Evolutionary conservation across 1,284 basidiomycete species (phyloP).

Genomic region (Xerocomus amazonicus): DNA sequence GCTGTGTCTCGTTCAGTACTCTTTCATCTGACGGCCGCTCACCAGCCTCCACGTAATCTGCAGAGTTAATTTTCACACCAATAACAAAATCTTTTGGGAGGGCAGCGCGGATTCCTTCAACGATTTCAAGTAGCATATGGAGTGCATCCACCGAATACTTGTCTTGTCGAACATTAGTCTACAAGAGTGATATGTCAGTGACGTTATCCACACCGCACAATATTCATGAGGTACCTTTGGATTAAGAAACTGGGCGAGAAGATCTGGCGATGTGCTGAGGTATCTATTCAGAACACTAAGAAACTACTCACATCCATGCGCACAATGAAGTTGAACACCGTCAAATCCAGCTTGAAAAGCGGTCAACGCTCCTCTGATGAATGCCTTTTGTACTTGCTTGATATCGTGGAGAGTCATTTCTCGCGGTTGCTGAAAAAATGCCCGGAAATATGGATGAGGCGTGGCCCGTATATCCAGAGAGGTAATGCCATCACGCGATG

Average conservation of each 20-base stretch:
- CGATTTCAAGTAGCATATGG: constrained; percentile 63
- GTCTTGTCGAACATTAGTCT: constrained; percentile 72
- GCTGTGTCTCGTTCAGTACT: constrained; percentile 29
- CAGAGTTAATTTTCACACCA: constrained; percentile 85
- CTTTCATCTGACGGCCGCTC: constrained; percentile 32
- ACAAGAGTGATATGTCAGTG: constrained; percentile 1
- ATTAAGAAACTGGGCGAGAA: constrained; percentile 83
- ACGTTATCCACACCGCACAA: not conserved
- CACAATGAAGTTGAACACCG: constrained; percentile 85
- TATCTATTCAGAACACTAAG: not conserved
- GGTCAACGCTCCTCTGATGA: constrained; percentile 67
- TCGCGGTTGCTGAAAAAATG: constrained; percentile 63
- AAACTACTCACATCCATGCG: constrained; percentile 75
- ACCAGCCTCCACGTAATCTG: constrained; percentile 69
- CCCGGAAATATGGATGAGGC: constrained; percentile 38
- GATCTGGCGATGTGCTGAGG: constrained; percentile 46
- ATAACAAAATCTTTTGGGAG: constrained; percentile 66
- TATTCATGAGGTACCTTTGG: constrained; percentile 50
- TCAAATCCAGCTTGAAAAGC: constrained; percentile 80
- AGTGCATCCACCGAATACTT: constrained; percentile 59
- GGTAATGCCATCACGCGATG: constrained; percentile 6
- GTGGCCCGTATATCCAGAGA: not conserved
- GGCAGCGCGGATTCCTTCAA: constrained; percentile 54
- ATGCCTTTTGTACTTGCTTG: constrained; percentile 57
- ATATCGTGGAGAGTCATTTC: constrained; percentile 64